Base-by-base conservation (phyloP, 164 flowering plant species). In the Dillenia suffruticosa region DNA sequence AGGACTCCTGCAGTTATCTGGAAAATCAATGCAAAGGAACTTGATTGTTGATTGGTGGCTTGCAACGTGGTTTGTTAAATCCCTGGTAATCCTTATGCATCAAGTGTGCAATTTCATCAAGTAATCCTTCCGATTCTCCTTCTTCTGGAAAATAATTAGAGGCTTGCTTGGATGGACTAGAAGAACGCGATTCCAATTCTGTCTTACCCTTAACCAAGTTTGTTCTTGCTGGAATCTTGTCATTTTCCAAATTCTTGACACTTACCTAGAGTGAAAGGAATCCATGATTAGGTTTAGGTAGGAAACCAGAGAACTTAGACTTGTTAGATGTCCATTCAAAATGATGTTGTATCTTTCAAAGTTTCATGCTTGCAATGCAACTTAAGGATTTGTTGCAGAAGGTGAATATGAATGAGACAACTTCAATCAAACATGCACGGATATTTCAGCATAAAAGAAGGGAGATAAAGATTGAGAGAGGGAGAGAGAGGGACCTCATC, bases 31-130 rank as follows among this genome's bases (percentile, higher is more conserved):
- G 53, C 13, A 22, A 46, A 44, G 90, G 86, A 50, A 61, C 64
- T 26, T 67, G 63, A 46, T 81, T 82, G 72, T 85, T 67, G 64
- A 77, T 75, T 1, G 87, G 86, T 10, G 85, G 82, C 68, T 68
- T 76, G 10, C 73, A 71, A 60, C 68, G 64, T 52, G 76, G 72
- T 67, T 9, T 62, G 12, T 19, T n/a, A 46, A 2, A 64, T n/a
- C 82, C 84, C 26, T 7, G 50, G 70, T 85, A 82, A 63, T 82
- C 86, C 65, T 58, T 77, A 19, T 74, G 67, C 72, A 83, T 76
- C 64, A 82, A 51, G 51, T 64, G 79, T 48, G 63, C 82, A 9
- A 85, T 67, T 73, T 77, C 80, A 51, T 72, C 68, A 7, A 70
- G 66, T 48, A 71, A 75, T 64, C 63, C 69, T 59, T 66, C 46